These are phyloP conservation scores for Acanthamoeba rhysodes DNA, from an alignment of 208 protist species.

Conservation along the genomic window DNA sequence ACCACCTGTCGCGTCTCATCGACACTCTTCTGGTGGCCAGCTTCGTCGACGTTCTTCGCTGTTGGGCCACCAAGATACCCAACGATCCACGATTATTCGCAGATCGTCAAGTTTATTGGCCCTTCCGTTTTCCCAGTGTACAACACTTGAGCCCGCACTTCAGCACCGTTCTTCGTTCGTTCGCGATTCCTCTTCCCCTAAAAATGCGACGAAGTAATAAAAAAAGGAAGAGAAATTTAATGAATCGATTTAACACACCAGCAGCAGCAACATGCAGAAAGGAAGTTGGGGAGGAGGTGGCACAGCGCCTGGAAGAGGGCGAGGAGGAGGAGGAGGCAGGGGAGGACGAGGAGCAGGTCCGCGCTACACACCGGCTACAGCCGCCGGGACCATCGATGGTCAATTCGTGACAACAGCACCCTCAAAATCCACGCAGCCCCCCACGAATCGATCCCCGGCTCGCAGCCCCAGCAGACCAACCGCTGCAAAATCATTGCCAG, in stretches of 20 bases:
- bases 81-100: too few species aligned
- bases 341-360: background rate
- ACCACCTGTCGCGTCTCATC: too few species aligned
- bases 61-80: too few species aligned
- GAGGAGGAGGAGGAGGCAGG: background rate
- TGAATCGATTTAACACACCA: background rate
- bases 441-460: background rate
- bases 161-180: too few species aligned
- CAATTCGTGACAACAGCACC: background rate
- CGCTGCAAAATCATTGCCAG: background rate
- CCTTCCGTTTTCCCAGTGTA: too few species aligned
- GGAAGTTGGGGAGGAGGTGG: background rate
- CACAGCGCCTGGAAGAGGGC: background rate
- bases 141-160: too few species aligned
- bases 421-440: background rate
- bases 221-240: too few species aligned
- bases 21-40: too few species aligned
- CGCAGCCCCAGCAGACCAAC: background rate
- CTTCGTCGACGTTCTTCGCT: too few species aligned
- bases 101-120: too few species aligned
- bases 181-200: too few species aligned
- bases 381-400: background rate
- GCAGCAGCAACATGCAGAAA: background rate
- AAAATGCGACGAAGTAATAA: too few species aligned
- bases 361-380: background rate